Evolutionary conservation across 495 filamentous ascomycete genomes (phyloP).

Genomic region (Talaromyces liani): DNA sequence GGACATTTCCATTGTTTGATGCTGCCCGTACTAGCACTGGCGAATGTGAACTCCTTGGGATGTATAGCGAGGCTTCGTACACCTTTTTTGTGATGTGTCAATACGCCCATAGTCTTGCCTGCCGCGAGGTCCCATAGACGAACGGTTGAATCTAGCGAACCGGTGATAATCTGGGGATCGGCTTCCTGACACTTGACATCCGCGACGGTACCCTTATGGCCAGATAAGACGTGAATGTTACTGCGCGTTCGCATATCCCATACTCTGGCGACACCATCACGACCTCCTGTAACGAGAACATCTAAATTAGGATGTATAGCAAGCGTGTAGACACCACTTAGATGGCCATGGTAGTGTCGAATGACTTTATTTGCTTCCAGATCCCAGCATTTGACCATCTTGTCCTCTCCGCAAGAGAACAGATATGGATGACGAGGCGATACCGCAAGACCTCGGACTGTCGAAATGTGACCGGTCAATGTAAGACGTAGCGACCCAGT

Average conservation of each 20-base stretch:
- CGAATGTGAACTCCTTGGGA: conserved; percentile 94
- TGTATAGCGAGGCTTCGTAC: conserved; percentile 81
- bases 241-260: conserved; percentile 98
- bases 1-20: conserved; percentile 99
- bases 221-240: conserved; percentile 89
- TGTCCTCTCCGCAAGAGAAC: conserved; percentile 97
- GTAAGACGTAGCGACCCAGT: conserved; percentile 76
- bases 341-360: conserved; percentile 94
- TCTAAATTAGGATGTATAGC: conserved; percentile 89
- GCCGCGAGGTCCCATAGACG: conserved; percentile 95
- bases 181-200: conserved; percentile 90
- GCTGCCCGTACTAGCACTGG: conserved; percentile 77
- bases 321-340: conserved; percentile 92
- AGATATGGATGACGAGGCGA: conserved; percentile 94
- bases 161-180: conserved; percentile 90
- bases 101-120: conserved; percentile 88
- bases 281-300: conserved; percentile 87
- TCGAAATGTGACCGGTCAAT: conserved; percentile 94
- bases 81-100: conserved; percentile 98
- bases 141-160: conserved; percentile 85
- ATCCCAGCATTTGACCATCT: conserved; percentile 99
- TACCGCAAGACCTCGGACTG: conserved; percentile 87
- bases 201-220: conserved; percentile 84
- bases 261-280: conserved; percentile 88
- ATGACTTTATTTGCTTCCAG: conserved; percentile 98